A percentile compares a stretch with the other conserved stretches of the same genome.
Evolutionary conservation across 805 yeast species (phyloP).

Genomic region (Jamesozyma gamospora): DNA sequence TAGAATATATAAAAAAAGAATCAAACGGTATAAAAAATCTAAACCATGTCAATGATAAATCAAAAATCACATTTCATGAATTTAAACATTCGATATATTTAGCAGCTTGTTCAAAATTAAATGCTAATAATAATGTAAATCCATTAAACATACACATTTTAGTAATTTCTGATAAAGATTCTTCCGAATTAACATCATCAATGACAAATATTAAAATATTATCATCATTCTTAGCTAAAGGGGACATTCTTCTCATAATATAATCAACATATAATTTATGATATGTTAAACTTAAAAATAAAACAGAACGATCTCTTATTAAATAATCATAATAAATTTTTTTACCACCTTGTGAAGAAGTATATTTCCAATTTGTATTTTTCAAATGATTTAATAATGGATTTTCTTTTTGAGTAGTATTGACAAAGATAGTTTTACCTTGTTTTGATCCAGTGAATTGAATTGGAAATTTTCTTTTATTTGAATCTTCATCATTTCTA

Average conservation of each 20-base stretch:
- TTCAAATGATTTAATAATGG: slow-evolving; percentile 51
- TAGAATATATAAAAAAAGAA: no score
- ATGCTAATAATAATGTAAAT: slow-evolving; percentile 34
- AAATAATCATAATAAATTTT: slow-evolving; percentile 53
- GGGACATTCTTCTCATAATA: slow-evolving; percentile 46
- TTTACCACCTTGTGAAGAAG: slow-evolving; percentile 27
- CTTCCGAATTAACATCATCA: slow-evolving; percentile 51
- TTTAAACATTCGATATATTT: slow-evolving; percentile 32
- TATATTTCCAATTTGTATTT: slow-evolving; percentile 44
- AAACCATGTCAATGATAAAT: no score
- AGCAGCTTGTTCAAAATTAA: slow-evolving; percentile 45
- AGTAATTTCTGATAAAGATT: slow-evolving; percentile 33
- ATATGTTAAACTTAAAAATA: slow-evolving; percentile 60
- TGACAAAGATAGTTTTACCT: slow-evolving; percentile 40
- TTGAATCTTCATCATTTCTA: slow-evolving; percentile 5
- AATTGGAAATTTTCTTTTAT: slow-evolving; percentile 2
- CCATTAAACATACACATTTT: slow-evolving; percentile 34
- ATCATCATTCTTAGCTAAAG: slow-evolving; percentile 32
- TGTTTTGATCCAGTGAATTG: neutral
- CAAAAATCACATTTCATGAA: neutral
- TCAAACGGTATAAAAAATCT: neutral
- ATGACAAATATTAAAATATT: slow-evolving; percentile 54
- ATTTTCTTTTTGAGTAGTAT: slow-evolving; percentile 61
- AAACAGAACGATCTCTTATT: slow-evolving; percentile 44
- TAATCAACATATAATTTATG: slow-evolving; percentile 73